Evolutionary conservation across 208 protist genomes (phyloP).

Genomic region (Crithidia brevicula): DNA sequence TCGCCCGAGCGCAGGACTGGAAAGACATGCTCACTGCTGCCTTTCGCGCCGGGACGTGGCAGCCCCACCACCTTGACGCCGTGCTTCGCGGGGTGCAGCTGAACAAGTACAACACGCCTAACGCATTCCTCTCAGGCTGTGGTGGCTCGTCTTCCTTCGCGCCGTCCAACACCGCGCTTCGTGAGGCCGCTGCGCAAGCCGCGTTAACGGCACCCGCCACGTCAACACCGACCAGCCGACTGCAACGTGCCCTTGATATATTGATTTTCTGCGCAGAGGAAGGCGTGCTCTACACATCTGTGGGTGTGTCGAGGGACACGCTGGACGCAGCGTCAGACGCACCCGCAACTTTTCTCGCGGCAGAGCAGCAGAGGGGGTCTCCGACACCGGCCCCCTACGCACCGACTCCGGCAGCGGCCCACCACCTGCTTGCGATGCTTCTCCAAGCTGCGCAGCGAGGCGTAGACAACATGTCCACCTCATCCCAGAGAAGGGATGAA

Average conservation of each 20-base stretch:
- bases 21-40: conserved; percentile 64
- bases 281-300: neutral
- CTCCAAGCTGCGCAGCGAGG: conserved; percentile 24
- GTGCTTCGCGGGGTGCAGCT: conserved; percentile 50
- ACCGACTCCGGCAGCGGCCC: conserved; percentile 16
- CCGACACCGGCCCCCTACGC: neutral
- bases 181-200: neutral
- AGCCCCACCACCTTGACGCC: conserved; percentile 52
- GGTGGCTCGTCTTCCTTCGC: neutral
- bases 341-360: neutral
- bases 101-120: conserved; percentile 34
- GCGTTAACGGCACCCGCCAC: conserved; percentile 1
- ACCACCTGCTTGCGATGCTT: conserved; percentile 23
- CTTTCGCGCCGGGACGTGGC: conserved; percentile 51
- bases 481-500: no score
- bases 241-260: conserved; percentile 30
- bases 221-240: conserved; percentile 20
- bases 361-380: neutral
- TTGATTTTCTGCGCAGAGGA: conserved; percentile 32
- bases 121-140: conserved; percentile 1
- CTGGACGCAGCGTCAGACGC: neutral
- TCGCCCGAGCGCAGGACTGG: conserved; percentile 56
- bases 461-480: neutral
- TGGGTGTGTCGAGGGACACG: neutral
- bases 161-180: neutral